A percentile compares a stretch with the other conserved stretches of the same genome.
phyloP scores from a whole-genome alignment of 1,284 basidiomycete genomes.

The Paramarasmius palmivorus region DNA sequence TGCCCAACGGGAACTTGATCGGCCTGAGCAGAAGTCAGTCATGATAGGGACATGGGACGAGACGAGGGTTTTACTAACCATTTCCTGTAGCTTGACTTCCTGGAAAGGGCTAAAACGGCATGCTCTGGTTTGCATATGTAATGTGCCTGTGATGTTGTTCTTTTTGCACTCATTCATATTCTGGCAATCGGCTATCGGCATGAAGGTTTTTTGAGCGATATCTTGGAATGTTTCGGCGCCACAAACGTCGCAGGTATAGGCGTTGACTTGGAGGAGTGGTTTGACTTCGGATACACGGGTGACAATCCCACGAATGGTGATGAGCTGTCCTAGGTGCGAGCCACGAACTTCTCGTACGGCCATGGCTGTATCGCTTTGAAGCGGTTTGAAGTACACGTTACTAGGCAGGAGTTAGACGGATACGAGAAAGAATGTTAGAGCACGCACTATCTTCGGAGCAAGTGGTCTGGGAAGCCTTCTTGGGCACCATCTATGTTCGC shows the following conservation, averaged over 20 bases:
- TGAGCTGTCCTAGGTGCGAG: constrained; percentile 84
- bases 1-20: constrained; percentile 99
- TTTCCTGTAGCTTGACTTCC: constrained; percentile 98
- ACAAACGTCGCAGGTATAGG: constrained; percentile 98
- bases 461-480: constrained; percentile 84
- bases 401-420: constrained; percentile 42
- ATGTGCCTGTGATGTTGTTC: constrained; percentile 86
- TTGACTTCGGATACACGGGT: constrained; percentile 99
- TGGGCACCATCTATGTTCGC: constrained; percentile 69
- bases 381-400: constrained; percentile 92
- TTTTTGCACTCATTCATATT: constrained; percentile 81
- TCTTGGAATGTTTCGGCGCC: constrained; percentile 99
- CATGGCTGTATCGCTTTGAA: constrained; percentile 70
- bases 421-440: neutral
- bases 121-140: constrained; percentile 98
- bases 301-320: constrained; percentile 96
- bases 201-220: constrained; percentile 91
- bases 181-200: constrained; percentile 87
- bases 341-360: constrained; percentile 93
- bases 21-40: constrained; percentile 54
- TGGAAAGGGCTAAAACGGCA: constrained; percentile 98
- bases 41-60: constrained; percentile 4
- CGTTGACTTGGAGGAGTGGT: constrained; percentile 94
- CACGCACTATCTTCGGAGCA: constrained; percentile 93
- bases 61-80: constrained; percentile 55